Conservation (phyloP, 768 basidiomycete species). For the Aureoboletus auriporus region DNA sequence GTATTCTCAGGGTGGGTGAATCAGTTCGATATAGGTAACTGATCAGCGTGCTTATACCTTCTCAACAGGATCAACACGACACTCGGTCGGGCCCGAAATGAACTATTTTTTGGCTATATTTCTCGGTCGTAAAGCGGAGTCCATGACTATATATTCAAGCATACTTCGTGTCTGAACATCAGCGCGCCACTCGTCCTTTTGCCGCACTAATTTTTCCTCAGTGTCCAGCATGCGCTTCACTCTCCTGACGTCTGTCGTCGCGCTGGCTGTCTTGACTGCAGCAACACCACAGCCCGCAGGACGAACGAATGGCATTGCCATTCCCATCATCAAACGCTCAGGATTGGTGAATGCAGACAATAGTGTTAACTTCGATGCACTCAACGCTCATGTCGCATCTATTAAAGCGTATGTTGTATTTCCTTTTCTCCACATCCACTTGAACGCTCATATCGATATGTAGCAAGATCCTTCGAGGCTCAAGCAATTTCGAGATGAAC, state of each 20-base stretch:
- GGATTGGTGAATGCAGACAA: constrained; percentile 4
- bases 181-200: too few species aligned
- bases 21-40: too few species aligned
- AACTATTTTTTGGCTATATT: too few species aligned
- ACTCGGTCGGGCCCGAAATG: too few species aligned
- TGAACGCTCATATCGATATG: not conserved
- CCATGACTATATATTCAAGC: too few species aligned
- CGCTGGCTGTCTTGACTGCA: constrained; percentile 2
- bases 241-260: constrained; percentile 2
- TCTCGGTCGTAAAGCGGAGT: too few species aligned
- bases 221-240: constrained; percentile 7
- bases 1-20: too few species aligned
- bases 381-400: constrained; percentile 2
- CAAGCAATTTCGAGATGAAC: not conserved
- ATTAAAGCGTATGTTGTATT: constrained; percentile 7
- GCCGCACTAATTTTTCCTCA: too few species aligned
- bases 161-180: too few species aligned
- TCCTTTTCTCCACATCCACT: not conserved
- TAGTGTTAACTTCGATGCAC: constrained; percentile 2
- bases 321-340: constrained; percentile 11
- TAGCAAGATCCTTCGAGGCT: not conserved
- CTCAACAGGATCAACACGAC: too few species aligned
- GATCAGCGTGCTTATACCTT: too few species aligned
- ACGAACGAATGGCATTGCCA: not conserved
- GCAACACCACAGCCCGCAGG: constrained; percentile 1